Conservation (phyloP, 768 basidiomycete genomes). For the Kwoniella newhampshirensis region DNA sequence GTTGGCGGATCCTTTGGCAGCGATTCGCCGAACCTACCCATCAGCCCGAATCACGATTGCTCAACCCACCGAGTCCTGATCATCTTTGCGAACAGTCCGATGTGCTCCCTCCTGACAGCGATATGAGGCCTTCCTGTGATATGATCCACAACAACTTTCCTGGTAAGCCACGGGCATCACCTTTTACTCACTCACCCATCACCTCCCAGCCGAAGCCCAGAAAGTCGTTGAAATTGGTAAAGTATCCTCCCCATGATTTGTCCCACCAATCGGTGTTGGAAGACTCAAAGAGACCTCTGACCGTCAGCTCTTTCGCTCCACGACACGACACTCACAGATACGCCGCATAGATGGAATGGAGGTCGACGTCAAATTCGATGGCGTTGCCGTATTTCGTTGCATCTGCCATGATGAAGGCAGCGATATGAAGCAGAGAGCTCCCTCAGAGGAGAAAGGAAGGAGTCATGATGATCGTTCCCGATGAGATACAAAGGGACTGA, state of each 20-base stretch:
- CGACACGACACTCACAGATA: conserved; percentile 41
- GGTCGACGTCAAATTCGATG: conserved; percentile 45
- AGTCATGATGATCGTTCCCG: neutral
- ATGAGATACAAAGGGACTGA: neutral
- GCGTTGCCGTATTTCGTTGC: conserved; percentile 46
- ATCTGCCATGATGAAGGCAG: conserved; percentile 28
- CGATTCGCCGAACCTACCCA: conserved; percentile 37
- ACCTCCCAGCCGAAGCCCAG: conserved; percentile 52
- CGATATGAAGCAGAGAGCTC: too few relatives aligned
- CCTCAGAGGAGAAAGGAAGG: too few relatives aligned
- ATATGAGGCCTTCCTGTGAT: conserved; percentile 41
- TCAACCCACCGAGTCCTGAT: conserved; percentile 42
- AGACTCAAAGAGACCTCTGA: conserved; percentile 34
- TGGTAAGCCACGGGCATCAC: neutral
- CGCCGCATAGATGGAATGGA: conserved; percentile 51
- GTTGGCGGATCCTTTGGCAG: conserved; percentile 45
- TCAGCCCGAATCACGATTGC: neutral
- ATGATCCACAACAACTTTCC: conserved; percentile 41
- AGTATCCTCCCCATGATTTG: conserved; percentile 50
- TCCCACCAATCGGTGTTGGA: conserved; percentile 47
- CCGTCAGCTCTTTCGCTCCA: neutral
- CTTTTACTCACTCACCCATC: conserved; percentile 39
- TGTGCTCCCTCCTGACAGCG: conserved; percentile 44
- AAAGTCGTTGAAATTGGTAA: conserved; percentile 50
- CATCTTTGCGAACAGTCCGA: conserved; percentile 52